phyloP scores from a whole-genome alignment of 768 basidiomycete genomes.

The Pulveroboletus sp. region DNA sequence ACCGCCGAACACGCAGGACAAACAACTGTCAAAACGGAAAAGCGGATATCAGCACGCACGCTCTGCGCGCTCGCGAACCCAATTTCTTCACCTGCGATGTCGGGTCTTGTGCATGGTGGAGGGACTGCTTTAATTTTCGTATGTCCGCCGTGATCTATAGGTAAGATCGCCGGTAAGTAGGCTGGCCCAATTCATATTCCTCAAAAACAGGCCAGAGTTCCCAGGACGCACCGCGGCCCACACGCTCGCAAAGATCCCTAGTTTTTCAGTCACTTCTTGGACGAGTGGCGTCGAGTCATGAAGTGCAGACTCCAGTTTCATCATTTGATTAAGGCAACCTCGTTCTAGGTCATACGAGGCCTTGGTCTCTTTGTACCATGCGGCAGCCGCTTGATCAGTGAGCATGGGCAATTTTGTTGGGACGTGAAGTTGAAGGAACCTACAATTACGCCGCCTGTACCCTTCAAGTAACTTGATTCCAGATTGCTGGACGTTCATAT shows the following conservation, averaged over 20 bases:
- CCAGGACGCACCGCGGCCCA: conserved; percentile 17
- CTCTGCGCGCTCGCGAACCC: not conserved
- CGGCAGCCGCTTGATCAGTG: conserved; percentile 8
- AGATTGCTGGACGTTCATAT: not conserved
- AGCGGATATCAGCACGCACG: not conserved
- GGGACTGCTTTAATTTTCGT: conserved; percentile 7
- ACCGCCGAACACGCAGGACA: conserved; percentile 7
- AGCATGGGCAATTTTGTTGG: not conserved
- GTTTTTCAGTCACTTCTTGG: conserved; percentile 15
- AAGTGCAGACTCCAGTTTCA: conserved; percentile 10
- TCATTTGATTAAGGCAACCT: conserved; percentile 13
- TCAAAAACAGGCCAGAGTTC: too few relatives aligned
- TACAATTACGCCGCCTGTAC: conserved; percentile 4
- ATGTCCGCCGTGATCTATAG: conserved; percentile 19
- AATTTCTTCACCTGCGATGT: conserved; percentile 9
- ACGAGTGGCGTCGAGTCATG: conserved; percentile 12
- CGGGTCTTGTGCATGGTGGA: conserved; percentile 8
- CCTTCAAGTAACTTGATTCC: conserved; percentile 8
- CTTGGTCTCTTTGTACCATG: conserved; percentile 5
- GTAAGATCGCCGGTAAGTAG: not conserved
- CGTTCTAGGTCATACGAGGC: conserved; percentile 10
- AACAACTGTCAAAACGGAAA: conserved; percentile 8
- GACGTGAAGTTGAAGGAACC: not conserved
- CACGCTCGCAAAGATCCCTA: conserved; percentile 17
- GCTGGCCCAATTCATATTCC: not conserved